Conservation (phyloP, 352 stramenopile genomes). For the Phytopythium oedochilum region DNA sequence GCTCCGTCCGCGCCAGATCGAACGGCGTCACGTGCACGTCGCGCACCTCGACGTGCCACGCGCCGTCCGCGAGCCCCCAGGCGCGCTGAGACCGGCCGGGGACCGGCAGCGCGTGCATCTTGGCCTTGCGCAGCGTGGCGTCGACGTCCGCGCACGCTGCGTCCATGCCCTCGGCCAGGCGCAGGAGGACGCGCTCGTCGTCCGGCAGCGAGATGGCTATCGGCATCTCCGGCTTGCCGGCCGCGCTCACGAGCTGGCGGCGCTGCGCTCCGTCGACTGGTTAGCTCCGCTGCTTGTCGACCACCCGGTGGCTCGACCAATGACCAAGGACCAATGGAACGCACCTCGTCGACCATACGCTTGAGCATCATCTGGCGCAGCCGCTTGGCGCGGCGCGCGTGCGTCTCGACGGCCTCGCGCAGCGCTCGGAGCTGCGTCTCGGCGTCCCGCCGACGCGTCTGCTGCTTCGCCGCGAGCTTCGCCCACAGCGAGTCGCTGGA, state of each 20-base stretch:
- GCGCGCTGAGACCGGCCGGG: background rate
- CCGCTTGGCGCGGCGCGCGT: background rate
- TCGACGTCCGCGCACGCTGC: background rate
- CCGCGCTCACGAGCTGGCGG: background rate
- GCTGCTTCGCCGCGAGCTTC: background rate
- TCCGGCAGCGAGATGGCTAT: background rate
- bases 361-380: background rate
- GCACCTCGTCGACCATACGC: background rate
- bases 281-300: no score
- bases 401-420: background rate
- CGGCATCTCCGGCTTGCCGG: background rate
- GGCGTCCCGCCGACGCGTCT: background rate
- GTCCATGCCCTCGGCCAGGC: background rate
- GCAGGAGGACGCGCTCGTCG: background rate
- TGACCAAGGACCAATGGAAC: background rate
- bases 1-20: background rate
- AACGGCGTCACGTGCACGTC: background rate
- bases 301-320: no score
- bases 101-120: background rate
- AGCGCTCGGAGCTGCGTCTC: background rate
- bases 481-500: no score
- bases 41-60: background rate
- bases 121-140: background rate
- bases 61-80: background rate
- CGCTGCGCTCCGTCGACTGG: no score